Conservation (phyloP, 768 basidiomycete species). For the Russula sp. region DNA sequence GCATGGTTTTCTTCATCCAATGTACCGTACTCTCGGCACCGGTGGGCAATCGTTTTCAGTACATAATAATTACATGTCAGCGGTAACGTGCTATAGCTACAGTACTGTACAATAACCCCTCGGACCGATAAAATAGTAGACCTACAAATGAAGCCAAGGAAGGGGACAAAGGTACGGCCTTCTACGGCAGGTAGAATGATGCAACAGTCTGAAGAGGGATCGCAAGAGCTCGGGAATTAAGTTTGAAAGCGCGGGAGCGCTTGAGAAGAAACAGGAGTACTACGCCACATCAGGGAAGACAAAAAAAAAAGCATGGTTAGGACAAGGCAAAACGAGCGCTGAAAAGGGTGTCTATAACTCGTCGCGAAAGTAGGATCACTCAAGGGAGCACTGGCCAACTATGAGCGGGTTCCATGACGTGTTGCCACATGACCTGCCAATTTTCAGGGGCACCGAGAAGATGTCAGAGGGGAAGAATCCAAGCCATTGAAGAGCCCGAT, state of each 20-base stretch:
- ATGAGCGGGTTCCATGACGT: neutral
- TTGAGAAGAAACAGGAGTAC: neutral
- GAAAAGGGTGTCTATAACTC: neutral
- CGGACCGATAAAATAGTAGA: neutral
- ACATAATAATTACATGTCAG: conserved; percentile 8
- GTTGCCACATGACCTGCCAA: neutral
- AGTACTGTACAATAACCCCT: neutral
- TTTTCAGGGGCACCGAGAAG: neutral
- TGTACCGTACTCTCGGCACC: neutral
- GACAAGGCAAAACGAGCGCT: neutral
- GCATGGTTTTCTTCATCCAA: neutral
- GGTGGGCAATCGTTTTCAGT: neutral
- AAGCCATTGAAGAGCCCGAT: neutral
- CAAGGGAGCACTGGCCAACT: neutral
- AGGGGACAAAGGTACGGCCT: neutral
- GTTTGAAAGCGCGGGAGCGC: neutral
- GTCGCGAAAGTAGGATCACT: neutral
- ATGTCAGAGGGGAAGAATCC: neutral
- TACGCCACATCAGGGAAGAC: neutral
- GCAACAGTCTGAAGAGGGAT: neutral
- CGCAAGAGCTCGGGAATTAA: neutral
- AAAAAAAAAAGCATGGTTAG: neutral
- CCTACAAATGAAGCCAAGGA: neutral
- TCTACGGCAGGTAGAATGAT: neutral
- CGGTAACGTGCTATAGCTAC: neutral